These are phyloP conservation scores for Stephania cephalantha DNA, from an alignment of 164 flowering plant species.

Conservation along the genomic window DNA sequence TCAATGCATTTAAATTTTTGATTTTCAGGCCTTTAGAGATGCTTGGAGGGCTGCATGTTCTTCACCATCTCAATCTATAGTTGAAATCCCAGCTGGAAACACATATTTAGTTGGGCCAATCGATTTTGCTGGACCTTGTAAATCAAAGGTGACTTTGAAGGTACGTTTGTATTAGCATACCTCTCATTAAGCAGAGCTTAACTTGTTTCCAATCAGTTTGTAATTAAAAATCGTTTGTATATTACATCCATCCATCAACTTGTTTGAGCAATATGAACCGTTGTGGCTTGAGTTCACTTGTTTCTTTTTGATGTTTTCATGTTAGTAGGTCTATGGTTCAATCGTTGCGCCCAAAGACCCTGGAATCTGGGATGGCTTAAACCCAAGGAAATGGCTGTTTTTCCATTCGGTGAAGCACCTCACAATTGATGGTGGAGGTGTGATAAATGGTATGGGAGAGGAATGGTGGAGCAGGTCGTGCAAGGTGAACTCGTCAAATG, in stretches of 20 bases:
- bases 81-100: conserved; percentile 48
- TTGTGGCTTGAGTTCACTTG: background rate
- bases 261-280: background rate
- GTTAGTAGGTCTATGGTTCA: conserved; percentile 56
- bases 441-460: conserved; percentile 76
- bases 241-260: background rate
- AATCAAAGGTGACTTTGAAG: conserved; percentile 50
- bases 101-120: conserved; percentile 49
- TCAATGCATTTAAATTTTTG: background rate
- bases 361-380: conserved; percentile 52
- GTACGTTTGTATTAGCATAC: conserved; percentile 27
- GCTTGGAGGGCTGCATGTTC: conserved; percentile 82
- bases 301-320: background rate
- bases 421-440: conserved; percentile 64
- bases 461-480: conserved; percentile 92
- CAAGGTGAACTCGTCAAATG: conserved; percentile 61
- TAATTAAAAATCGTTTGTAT: background rate
- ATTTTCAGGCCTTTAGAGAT: conserved; percentile 51
- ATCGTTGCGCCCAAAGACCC: conserved; percentile 77
- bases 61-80: conserved; percentile 21
- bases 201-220: background rate
- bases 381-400: conserved; percentile 75
- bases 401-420: conserved; percentile 64
- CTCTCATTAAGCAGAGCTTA: background rate
- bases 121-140: conserved; percentile 71